Evolutionary conservation across 371 early-diverging fungal species (phyloP).

Genomic region (Mucor indicus): DNA sequence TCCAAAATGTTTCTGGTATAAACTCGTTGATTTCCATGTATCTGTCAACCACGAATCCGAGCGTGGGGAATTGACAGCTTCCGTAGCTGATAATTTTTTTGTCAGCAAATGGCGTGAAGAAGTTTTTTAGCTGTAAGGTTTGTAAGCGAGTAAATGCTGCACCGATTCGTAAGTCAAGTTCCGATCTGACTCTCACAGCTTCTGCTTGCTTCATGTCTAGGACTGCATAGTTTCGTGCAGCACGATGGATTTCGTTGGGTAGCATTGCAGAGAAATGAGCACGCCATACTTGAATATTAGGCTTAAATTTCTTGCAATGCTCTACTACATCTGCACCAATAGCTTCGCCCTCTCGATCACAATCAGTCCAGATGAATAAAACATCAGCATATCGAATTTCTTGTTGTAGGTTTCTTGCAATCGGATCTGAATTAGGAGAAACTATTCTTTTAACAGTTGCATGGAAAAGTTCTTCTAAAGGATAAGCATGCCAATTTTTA

Average conservation of each 20-base stretch:
- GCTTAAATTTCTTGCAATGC: slow-evolving; percentile 66
- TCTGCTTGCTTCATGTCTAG: slow-evolving; percentile 75
- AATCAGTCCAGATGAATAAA: slow-evolving; percentile 99
- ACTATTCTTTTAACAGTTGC: slow-evolving; percentile 1
- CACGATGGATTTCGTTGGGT: slow-evolving; percentile 73
- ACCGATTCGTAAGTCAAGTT: slow-evolving; percentile 98
- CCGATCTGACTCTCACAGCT: slow-evolving; percentile 92
- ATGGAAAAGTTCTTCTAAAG: slow-evolving; percentile 65
- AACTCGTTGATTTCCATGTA: slow-evolving; percentile 78
- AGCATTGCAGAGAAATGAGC: slow-evolving; percentile 86
- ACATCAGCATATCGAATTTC: slow-evolving; percentile 63
- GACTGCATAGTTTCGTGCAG: slow-evolving; percentile 71
- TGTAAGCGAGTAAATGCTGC: slow-evolving; percentile 96
- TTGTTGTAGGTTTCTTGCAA: slow-evolving; percentile 64
- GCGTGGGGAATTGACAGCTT: slow-evolving; percentile 99
- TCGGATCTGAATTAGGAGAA: slow-evolving; percentile 35
- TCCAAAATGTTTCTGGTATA: slow-evolving; percentile 92
- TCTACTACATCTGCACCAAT: slow-evolving; percentile 90
- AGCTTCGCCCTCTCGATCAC: slow-evolving; percentile 99
- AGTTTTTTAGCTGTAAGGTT: slow-evolving; percentile 65
- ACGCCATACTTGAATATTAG: slow-evolving; percentile 64
- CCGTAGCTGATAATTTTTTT: slow-evolving; percentile 88
- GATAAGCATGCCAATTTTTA: slow-evolving; percentile 57
- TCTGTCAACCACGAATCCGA: slow-evolving; percentile 98
- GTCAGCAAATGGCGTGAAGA: not conserved